Evolutionary conservation across 2,329 filamentous ascomycete species (phyloP).

Genomic region (Onygenales sp.): DNA sequence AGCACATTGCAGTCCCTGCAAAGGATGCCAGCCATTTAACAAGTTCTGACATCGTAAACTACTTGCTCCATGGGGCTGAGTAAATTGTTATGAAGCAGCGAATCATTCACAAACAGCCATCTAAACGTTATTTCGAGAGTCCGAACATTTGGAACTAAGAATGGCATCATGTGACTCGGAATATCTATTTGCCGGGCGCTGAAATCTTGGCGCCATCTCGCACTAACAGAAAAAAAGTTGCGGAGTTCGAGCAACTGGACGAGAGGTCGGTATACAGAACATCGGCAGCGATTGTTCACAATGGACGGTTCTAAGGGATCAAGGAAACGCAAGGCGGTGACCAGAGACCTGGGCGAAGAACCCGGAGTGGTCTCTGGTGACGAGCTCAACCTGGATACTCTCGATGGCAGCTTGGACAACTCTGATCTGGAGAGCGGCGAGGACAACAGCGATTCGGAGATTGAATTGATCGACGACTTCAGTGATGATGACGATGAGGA

Average conservation of each 20-base stretch:
- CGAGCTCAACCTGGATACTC: conserved; percentile 42
- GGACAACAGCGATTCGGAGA: conserved; percentile 29
- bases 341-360: conserved; percentile 41
- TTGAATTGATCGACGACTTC: conserved; percentile 50
- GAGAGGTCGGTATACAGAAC: background rate
- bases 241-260: conserved; percentile 5
- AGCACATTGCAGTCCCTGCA: no score
- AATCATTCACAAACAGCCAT: no score
- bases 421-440: conserved; percentile 29
- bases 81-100: no score
- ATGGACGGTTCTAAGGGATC: conserved; percentile 32
- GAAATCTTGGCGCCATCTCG: background rate
- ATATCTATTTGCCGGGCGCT: background rate
- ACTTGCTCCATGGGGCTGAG: no score
- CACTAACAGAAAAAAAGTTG: conserved; percentile 6
- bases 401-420: conserved; percentile 35
- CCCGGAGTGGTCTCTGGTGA: conserved; percentile 49
- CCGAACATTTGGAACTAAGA: background rate
- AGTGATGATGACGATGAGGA: conserved; percentile 42
- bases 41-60: no score
- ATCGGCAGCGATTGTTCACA: conserved; percentile 7
- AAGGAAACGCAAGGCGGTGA: conserved; percentile 58
- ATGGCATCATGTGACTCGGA: background rate
- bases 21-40: no score
- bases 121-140: background rate